Percentiles rank a stretch among this genome's conserved stretches.
Evolutionary conservation across 2,329 filamentous ascomycete genomes (phyloP).

Genomic region (Sporothrix curviconia): DNA sequence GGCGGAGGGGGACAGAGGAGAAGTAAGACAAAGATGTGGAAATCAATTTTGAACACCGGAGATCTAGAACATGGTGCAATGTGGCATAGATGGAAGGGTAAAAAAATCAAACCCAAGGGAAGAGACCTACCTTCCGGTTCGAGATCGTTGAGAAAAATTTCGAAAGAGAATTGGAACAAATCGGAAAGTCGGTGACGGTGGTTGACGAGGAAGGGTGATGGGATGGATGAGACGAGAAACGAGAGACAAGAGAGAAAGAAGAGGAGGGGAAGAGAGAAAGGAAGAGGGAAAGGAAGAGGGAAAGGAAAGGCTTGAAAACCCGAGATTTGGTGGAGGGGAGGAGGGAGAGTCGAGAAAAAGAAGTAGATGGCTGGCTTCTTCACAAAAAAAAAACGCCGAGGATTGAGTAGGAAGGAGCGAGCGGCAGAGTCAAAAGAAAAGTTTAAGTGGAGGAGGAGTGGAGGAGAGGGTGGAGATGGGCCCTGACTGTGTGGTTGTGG

Average conservation of each 20-base stretch:
- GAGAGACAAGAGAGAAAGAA: slow-evolving; percentile 20
- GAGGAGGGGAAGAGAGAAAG: slow-evolving; percentile 18
- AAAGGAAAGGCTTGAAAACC: slow-evolving; percentile 18
- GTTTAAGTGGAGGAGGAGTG: slow-evolving; percentile 16
- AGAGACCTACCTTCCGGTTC: slow-evolving; percentile 4
- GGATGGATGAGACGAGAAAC: slow-evolving; percentile 10
- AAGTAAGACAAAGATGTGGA: slow-evolving; percentile 2
- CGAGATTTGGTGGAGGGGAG: slow-evolving; percentile 15
- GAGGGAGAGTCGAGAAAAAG: slow-evolving; percentile 14
- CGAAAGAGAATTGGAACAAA: slow-evolving; percentile 24
- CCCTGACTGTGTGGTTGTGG: slow-evolving; percentile 10
- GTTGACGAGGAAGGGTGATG: slow-evolving; percentile 24
- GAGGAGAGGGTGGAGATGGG: slow-evolving; percentile 12
- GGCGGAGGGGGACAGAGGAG: neutral
- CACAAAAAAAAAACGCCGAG: slow-evolving; percentile 10
- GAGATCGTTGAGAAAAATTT: slow-evolving; percentile 17
- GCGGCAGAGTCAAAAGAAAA: too few species aligned
- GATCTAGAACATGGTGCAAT: neutral
- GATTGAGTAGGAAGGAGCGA: slow-evolving; percentile 20
- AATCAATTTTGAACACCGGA: neutral
- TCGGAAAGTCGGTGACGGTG: slow-evolving; percentile 20
- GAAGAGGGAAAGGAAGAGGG: slow-evolving; percentile 9
- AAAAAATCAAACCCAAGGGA: slow-evolving; percentile 27
- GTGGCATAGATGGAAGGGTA: neutral
- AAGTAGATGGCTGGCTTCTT: slow-evolving; percentile 16